Evolutionary conservation across 306 rosid genomes (phyloP), one percentile per base, ranked within the genome.

Genomic region (Ceratonia siliqua): DNA sequence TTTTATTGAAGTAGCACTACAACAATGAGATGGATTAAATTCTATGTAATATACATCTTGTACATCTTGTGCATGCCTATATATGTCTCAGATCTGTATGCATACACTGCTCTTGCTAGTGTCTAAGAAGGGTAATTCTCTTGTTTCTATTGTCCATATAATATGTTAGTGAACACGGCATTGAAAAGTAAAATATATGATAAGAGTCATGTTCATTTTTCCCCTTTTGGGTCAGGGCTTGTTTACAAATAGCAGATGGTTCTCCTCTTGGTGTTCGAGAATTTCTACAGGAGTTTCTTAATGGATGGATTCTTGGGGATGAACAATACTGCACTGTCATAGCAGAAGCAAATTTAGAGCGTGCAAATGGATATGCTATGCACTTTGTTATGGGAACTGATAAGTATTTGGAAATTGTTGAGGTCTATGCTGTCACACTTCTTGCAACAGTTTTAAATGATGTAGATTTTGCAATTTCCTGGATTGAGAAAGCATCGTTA

Each of bases 401-500:
- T 78, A 36, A 76, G 42, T 91, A 91, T 87, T 56, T 89, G 50
- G 83, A 89, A 84, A 77, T 91, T 72, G 92, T 85, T 33, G 97
- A 94, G 78, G 54, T 91, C 63, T 91, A 91, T 70, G 81, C 77
- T 36, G 10, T 78, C 63, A 78, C 77, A 35, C 79, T 89, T 74
- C 83, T 87, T 45, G 90, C 75, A 12, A 76, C 83, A 15, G 67
- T 74, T 81, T 64, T 67, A 68, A 74, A 88, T 56, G 82, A 87
- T 62, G 56, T 83, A 4, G 78, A 88, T 43, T 82, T 79, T 30
- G 96, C 98, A 21, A 81, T 90, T 77, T 82, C 87, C 11, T 94
- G 97, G 97, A 84, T 91, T 62, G 87, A 85, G 72, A 89, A 81
- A 76, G 94, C 97, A 66, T 75, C 86, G 64, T 78, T 94, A 70